phyloP scores from a whole-genome alignment of 2,329 filamentous ascomycete genomes.

The Lachnellula occidentalis region DNA sequence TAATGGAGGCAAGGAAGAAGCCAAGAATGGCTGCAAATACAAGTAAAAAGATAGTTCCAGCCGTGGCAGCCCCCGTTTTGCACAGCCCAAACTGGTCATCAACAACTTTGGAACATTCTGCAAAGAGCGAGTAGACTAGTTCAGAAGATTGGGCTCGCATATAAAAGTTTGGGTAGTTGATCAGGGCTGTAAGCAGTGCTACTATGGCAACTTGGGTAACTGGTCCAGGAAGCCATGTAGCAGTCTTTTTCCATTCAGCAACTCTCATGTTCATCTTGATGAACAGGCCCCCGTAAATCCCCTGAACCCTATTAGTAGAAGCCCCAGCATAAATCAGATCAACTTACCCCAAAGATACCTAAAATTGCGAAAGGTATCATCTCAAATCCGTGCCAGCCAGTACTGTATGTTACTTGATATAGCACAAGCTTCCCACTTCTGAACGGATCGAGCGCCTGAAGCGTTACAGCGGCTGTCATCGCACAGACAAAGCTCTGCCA shows the following conservation, averaged over 20 bases:
- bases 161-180: slow-evolving; percentile 95
- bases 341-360: slow-evolving; percentile 68
- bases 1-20: slow-evolving; percentile 78
- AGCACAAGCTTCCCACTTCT: slow-evolving; percentile 91
- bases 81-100: slow-evolving; percentile 90
- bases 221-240: slow-evolving; percentile 62
- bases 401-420: slow-evolving; percentile 91
- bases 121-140: slow-evolving; percentile 85
- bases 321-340: neutral
- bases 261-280: slow-evolving; percentile 91
- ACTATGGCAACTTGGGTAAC: slow-evolving; percentile 75
- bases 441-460: slow-evolving; percentile 92
- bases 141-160: slow-evolving; percentile 91
- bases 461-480: slow-evolving; percentile 93
- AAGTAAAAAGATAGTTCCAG: slow-evolving; percentile 75
- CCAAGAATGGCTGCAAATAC: slow-evolving; percentile 77
- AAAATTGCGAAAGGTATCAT: slow-evolving; percentile 81
- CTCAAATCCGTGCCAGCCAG: slow-evolving; percentile 91
- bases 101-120: slow-evolving; percentile 75
- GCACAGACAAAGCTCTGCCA: slow-evolving; percentile 99
- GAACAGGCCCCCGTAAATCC: slow-evolving; percentile 91
- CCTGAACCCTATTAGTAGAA: slow-evolving; percentile 39
- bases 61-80: slow-evolving; percentile 76
- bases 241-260: slow-evolving; percentile 69
- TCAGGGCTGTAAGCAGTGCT: slow-evolving; percentile 73